Conservation (phyloP, 495 filamentous ascomycete genomes). For the Choiromyces venosus region DNA sequence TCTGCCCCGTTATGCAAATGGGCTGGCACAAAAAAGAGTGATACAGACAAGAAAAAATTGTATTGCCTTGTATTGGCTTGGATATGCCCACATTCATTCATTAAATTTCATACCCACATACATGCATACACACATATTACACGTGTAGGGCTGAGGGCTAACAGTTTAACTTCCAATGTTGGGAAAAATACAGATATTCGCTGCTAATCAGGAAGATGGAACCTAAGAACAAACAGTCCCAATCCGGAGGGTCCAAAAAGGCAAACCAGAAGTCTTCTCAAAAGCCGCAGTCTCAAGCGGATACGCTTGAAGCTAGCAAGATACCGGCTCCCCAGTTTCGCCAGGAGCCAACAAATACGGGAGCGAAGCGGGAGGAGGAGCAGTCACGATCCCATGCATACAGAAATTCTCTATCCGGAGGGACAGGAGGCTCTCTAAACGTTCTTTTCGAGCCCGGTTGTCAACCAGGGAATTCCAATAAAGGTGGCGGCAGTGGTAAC, state of each 20-base stretch:
- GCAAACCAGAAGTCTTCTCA: conserved; percentile 9
- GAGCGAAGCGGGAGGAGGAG: conserved; percentile 2
- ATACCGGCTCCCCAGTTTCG: conserved; percentile 12
- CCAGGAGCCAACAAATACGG: neutral
- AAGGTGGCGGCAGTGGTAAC: neutral
- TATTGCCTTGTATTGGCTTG: neutral
- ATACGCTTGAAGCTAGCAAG: neutral
- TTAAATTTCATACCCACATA: neutral
- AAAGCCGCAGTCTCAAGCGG: conserved; percentile 3
- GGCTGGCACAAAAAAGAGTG: neutral
- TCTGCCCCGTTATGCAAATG: neutral
- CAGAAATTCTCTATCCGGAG: conserved; percentile 5
- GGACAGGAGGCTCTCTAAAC: conserved; percentile 1
- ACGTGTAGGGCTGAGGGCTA: neutral
- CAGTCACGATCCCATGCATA: conserved; percentile 1
- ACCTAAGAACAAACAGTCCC: conserved; percentile 30
- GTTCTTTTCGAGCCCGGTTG: conserved; percentile 22
- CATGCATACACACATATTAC: neutral
- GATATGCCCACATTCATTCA: neutral
- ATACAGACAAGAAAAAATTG: neutral
- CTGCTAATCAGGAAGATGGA: conserved; percentile 36
- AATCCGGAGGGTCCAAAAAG: conserved; percentile 18
- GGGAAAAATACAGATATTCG: conserved; percentile 21
- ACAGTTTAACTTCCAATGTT: neutral
- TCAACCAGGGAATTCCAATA: conserved; percentile 7